Evolutionary conservation across 805 yeast species (phyloP), one percentile per base, ranked within the genome.

Genomic region (Ogataea nitratoaversa): DNA sequence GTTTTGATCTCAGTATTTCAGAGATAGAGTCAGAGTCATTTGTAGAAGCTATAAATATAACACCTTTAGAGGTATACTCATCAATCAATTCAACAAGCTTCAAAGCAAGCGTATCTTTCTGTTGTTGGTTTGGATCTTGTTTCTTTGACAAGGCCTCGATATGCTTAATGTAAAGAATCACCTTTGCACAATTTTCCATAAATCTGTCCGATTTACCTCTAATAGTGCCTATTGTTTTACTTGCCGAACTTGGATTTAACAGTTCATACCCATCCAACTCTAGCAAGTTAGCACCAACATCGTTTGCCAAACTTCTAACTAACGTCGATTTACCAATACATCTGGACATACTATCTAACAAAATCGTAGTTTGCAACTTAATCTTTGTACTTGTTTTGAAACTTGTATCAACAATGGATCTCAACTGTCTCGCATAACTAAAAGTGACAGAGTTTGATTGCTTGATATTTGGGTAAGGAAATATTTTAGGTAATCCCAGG

Each of bases 301-400:
- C 74, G 8, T 66, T 58, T 0, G 85, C 71, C 2, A 79, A 54
- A 40, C 76, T 74, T 37, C 71, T 60, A 0, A 87, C 76, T 19
- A 85, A 53, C 0, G 82, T 77, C 0, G 84, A 57, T 54, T 91
- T 91, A 0, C 99, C 99, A 6, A 85, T 78, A 8, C 84, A 88
- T 38, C 95, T 67, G 23, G 79, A 74, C 51, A 78, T 65, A 3
- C 96, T 86, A 37, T 73, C 76, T 18, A 93, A 57, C 19, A 89
- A 56, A 0, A 89, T 63, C 0, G 87, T 72, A 0, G 95, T 81
- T 35, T 71, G 72, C 25, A 86, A 53, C 2, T 68, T 60, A 1
- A 67, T 55, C 14, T 58, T 65, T 16, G 45, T 44, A 3, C 46
- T 47, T n/a, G 50, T 51, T 18, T 43, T 44, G 30, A 72, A 60